A percentile compares a stretch with the other conserved stretches of the same genome.
Evolutionary conservation across 1,284 basidiomycete species (phyloP).

Genomic region (Cutaneotrichosporon arboriforme): DNA sequence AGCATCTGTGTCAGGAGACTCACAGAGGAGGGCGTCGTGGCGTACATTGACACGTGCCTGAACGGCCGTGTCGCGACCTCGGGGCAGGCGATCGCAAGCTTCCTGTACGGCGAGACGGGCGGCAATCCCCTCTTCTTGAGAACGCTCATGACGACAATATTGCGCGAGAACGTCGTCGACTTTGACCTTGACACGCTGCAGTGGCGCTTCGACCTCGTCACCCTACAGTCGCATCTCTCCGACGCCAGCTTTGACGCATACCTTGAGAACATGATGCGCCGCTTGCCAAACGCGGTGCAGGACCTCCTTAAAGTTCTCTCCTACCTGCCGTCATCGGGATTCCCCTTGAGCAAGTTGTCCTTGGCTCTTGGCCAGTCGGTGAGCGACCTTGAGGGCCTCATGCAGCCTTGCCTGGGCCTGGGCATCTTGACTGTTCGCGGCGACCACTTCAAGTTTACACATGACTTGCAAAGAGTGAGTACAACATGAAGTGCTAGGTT

Average conservation of each 20-base stretch:
- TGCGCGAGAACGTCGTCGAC: slow-evolving; percentile 28
- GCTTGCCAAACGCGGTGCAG: slow-evolving; percentile 20
- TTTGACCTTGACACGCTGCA: slow-evolving; percentile 27
- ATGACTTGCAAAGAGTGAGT: slow-evolving; percentile 36
- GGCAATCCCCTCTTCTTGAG: slow-evolving; percentile 31
- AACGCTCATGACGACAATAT: slow-evolving; percentile 26
- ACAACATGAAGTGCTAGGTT: not conserved
- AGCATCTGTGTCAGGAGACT: slow-evolving; percentile 19
- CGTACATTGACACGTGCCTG: slow-evolving; percentile 23
- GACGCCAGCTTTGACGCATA: slow-evolving; percentile 32
- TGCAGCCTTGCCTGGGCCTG: slow-evolving; percentile 12
- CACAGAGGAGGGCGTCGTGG: slow-evolving; percentile 23
- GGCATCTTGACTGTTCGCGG: slow-evolving; percentile 13
- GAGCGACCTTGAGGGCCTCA: slow-evolving; percentile 11
- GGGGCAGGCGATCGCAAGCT: slow-evolving; percentile 19
- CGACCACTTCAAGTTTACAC: slow-evolving; percentile 28
- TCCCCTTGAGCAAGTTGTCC: slow-evolving; percentile 20
- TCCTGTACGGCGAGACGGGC: slow-evolving; percentile 28
- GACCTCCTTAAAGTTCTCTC: slow-evolving; percentile 28
- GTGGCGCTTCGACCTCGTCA: slow-evolving; percentile 29
- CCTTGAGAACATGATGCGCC: slow-evolving; percentile 21
- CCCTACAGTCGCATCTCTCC: slow-evolving; percentile 27
- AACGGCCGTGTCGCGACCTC: slow-evolving; percentile 15
- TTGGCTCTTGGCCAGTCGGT: slow-evolving; percentile 15
- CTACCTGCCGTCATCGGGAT: slow-evolving; percentile 29